Conservation (phyloP, 352 stramenopile genomes). For the Pythium biforme region DNA sequence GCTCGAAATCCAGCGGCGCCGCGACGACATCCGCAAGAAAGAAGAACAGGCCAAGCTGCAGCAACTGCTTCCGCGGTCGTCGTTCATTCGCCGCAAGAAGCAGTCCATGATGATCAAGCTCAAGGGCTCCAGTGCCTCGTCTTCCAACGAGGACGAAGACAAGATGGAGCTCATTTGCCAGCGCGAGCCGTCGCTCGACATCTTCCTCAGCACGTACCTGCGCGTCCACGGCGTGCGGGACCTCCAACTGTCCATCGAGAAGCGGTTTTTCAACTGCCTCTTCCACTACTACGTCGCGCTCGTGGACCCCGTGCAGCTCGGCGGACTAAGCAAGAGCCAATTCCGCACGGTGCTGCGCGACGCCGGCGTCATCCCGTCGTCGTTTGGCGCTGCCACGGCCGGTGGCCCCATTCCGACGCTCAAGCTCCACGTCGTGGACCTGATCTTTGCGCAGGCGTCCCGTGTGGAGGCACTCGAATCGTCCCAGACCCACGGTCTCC, state of each 20-base stretch:
- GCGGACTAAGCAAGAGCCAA: slow-evolving; percentile 61
- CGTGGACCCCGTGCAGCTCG: slow-evolving; percentile 43
- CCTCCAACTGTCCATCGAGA: slow-evolving; percentile 53
- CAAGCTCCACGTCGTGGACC: slow-evolving; percentile 59
- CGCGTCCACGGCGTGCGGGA: slow-evolving; percentile 44
- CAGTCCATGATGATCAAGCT: slow-evolving; percentile 67
- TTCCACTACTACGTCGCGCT: slow-evolving; percentile 69
- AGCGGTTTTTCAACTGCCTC: slow-evolving; percentile 63
- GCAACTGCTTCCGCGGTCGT: slow-evolving; percentile 58
- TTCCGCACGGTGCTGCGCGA: slow-evolving; percentile 58
- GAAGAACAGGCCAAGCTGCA: slow-evolving; percentile 57
- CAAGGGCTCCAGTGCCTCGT: slow-evolving; percentile 1
- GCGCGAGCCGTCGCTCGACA: slow-evolving; percentile 52
- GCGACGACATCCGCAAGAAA: slow-evolving; percentile 54
- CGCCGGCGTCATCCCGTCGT: slow-evolving; percentile 40
- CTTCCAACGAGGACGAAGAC: slow-evolving; percentile 31
- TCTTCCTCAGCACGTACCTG: slow-evolving; percentile 57
- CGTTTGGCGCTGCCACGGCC: slow-evolving; percentile 9
- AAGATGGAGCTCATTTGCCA: slow-evolving; percentile 56
- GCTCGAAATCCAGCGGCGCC: slow-evolving; percentile 42
- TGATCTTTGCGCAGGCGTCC: slow-evolving; percentile 57
- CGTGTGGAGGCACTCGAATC: slow-evolving; percentile 37
- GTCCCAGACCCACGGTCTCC: slow-evolving; percentile 3
- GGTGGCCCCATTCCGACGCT: slow-evolving; percentile 28
- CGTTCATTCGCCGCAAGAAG: slow-evolving; percentile 66